Evolutionary conservation across 2,329 filamentous ascomycete species (phyloP), one percentile per base, ranked within the genome.

Genomic region (Calonectria hawksworthii): DNA sequence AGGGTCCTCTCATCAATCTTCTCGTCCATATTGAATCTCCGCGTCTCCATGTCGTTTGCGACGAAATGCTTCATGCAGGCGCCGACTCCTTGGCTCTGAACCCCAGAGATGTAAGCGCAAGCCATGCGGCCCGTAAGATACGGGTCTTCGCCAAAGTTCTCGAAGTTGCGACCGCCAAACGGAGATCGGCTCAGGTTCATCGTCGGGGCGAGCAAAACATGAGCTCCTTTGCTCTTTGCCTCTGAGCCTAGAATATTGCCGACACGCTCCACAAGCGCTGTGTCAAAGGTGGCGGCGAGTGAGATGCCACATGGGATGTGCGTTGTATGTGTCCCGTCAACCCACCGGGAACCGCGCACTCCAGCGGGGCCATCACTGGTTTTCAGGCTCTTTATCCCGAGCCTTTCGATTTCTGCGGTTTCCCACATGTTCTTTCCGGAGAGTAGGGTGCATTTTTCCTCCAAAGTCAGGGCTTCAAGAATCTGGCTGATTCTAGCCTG

Each of bases 301-400:
- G 65, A 81, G 84, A 50, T 84, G 87, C 32, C 88, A 87, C n/a
- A 86, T 85, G 26, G 88, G 87, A 32, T 85, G 87, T 4, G 83
- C 80, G 50, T 81, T 82, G 38, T 72, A 83, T 18, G 82, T 83
- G 52, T 90, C 85, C 75, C 66, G 8, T 44, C 66, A 47, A 59
- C 52, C 66, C 66, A 68, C n/a, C 32, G 32, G 23, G 66, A 44
- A 50, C 67, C 67, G 8, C 67, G 67, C 7, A 61, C 67, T 10
- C 67, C 67, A 28, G 67, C 67, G 21, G 67, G 67, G 34, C 67
- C 67, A 47, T 70, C 67, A 10, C 41, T 70, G 11, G 67, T 63
- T 38, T 70, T 70, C 14, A 70, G 67, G 7, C 67, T 63, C 5
- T 38, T 38, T 18, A 70, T 70, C 4, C 67, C 38, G 13, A 70